phyloP scores from a whole-genome alignment of 1,139 yeast genomes.

The Kurtzmaniella quercitrusa region DNA sequence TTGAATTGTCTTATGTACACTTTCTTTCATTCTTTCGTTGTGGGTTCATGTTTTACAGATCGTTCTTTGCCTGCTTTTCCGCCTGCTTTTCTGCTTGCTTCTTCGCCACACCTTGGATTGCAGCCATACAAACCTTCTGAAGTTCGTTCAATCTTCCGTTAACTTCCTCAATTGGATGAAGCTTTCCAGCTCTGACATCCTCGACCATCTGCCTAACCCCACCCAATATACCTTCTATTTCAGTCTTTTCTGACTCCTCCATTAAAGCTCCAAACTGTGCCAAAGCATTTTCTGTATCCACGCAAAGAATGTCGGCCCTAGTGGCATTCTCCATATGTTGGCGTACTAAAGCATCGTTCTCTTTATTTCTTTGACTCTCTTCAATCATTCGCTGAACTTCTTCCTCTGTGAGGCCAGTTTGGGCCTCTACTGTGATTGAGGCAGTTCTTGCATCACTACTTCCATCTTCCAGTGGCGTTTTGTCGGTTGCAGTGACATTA shows the following conservation, averaged over 20 bases:
- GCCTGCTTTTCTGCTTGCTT: constrained; percentile 21
- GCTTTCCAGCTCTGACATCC: constrained; percentile 35
- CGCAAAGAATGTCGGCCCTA: constrained; percentile 52
- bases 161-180: constrained; percentile 31
- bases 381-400: constrained; percentile 56
- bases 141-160: constrained; percentile 46
- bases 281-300: constrained; percentile 53
- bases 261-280: constrained; percentile 39
- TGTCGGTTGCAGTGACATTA: constrained; percentile 68
- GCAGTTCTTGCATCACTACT: constrained; percentile 22
- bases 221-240: constrained; percentile 26
- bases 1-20: too few relatives aligned
- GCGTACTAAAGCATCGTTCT: constrained; percentile 39
- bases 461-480: constrained; percentile 45
- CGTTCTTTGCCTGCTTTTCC: neutral
- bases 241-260: constrained; percentile 33
- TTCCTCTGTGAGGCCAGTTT: constrained; percentile 61
- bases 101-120: constrained; percentile 52
- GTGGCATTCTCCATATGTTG: constrained; percentile 45
- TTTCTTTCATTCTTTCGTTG: too few relatives aligned
- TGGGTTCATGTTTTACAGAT: too few relatives aligned
- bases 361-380: constrained; percentile 43
- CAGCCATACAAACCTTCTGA: constrained; percentile 47
- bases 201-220: constrained; percentile 40
- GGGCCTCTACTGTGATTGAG: constrained; percentile 68